Percentiles rank a stretch among this genome's conserved stretches.
Evolutionary conservation across 192 early-diverging fungal genomes (phyloP).

Genomic region (Haplosporangium gracile): DNA sequence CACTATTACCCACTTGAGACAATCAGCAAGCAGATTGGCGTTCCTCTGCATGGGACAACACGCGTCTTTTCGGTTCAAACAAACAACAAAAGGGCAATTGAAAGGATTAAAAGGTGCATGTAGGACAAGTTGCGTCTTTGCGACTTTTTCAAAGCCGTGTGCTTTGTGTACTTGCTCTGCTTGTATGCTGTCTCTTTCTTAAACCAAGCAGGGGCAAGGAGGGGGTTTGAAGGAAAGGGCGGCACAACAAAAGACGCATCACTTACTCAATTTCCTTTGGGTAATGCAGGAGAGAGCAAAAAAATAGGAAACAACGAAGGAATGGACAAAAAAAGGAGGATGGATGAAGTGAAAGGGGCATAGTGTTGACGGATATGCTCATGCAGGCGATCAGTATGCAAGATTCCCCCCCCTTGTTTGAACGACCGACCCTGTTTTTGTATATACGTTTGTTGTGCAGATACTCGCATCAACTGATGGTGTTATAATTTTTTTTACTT

Average conservation of each 20-base stretch:
- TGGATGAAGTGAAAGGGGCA: neutral
- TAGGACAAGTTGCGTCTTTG: neutral
- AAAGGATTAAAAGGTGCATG: neutral
- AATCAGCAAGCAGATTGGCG: neutral
- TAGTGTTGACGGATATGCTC: neutral
- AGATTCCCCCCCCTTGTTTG: neutral
- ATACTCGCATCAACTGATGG: neutral
- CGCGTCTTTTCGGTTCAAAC: neutral
- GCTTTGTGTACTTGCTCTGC: neutral
- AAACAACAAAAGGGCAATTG: neutral
- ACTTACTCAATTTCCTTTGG: neutral
- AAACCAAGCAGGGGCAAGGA: neutral
- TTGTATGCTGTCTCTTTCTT: neutral
- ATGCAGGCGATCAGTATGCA: constrained; percentile 6
- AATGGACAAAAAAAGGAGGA: neutral
- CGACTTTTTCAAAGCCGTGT: neutral
- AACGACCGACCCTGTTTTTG: neutral
- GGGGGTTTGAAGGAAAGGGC: neutral
- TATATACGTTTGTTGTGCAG: neutral
- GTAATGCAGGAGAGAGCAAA: neutral
- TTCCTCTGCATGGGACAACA: neutral
- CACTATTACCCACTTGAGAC: neutral
- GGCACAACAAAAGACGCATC: neutral
- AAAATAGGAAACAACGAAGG: neutral
- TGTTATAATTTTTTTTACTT: neutral